Conservation (phyloP, 495 filamentous ascomycete genomes). For the Hypoxylon subgilvum region DNA sequence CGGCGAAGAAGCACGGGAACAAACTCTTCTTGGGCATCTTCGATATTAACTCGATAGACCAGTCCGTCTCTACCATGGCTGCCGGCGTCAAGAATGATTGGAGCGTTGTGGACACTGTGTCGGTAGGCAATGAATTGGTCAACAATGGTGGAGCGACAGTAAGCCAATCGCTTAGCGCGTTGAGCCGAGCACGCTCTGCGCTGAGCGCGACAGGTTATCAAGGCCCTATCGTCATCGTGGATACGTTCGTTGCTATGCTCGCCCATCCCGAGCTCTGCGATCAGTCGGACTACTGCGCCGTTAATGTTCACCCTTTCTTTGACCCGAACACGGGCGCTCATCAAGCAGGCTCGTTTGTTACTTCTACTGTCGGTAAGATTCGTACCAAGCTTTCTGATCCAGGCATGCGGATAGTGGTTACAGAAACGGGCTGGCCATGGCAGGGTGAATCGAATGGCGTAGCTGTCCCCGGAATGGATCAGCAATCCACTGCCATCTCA, state of each 20-base stretch:
- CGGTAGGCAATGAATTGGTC: constrained; percentile 82
- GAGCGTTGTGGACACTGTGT: constrained; percentile 70
- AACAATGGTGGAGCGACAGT: constrained; percentile 64
- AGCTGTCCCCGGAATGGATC: constrained; percentile 66
- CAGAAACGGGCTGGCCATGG: constrained; percentile 85
- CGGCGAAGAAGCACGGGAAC: constrained; percentile 63
- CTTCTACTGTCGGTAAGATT: constrained; percentile 57
- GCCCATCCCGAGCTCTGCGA: constrained; percentile 73
- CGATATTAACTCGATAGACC: constrained; percentile 62
- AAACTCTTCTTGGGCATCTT: constrained; percentile 78
- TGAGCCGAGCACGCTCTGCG: constrained; percentile 59
- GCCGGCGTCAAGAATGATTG: constrained; percentile 60
- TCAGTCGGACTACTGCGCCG: constrained; percentile 75
- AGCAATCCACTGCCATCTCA: constrained; percentile 68
- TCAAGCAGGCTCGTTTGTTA: constrained; percentile 69
- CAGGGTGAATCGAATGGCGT: constrained; percentile 65
- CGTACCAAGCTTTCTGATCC: constrained; percentile 41
- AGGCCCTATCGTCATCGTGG: constrained; percentile 78
- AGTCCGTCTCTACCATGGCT: constrained; percentile 62
- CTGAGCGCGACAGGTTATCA: constrained; percentile 69
- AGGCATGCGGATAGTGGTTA: constrained; percentile 53
- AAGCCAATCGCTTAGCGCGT: constrained; percentile 57
- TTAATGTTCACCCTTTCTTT: constrained; percentile 87
- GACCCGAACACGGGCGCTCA: constrained; percentile 63
- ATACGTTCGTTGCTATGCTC: constrained; percentile 72